Conservation (phyloP, 2,329 filamentous ascomycete species). For the Leptographium galeiforme region DNA sequence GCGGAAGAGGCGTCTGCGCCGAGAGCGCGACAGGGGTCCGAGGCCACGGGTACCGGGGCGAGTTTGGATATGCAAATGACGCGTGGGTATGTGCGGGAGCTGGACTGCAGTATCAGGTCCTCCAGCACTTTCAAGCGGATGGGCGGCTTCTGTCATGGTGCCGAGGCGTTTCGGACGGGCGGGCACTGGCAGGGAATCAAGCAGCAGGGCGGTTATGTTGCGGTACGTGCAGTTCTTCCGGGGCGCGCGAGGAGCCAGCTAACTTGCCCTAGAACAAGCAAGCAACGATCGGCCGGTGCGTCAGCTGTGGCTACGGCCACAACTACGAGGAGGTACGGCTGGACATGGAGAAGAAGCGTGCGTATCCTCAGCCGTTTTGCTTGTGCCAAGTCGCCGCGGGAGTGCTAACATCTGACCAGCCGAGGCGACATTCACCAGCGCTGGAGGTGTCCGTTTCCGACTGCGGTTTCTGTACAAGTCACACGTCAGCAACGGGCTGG, state of each 20-base stretch:
- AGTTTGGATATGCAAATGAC: constrained; percentile 3
- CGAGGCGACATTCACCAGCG: constrained; percentile 19
- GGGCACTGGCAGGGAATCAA: constrained; percentile 24
- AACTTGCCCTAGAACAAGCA: constrained; percentile 12
- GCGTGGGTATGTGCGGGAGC: constrained; percentile 10
- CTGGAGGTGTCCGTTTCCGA: constrained; percentile 23
- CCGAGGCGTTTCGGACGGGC: constrained; percentile 21
- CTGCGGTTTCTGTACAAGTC: constrained; percentile 29
- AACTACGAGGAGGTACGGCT: constrained; percentile 18
- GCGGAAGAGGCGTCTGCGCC: constrained; percentile 4
- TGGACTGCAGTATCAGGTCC: constrained; percentile 20
- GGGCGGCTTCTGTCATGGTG: constrained; percentile 25
- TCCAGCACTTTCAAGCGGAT: constrained; percentile 22
- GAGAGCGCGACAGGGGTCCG: neutral
- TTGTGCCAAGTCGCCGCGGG: neutral
- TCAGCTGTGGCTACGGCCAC: constrained; percentile 16
- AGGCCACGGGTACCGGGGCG: neutral
- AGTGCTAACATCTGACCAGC: constrained; percentile 12
- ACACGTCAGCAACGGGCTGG: constrained; percentile 20
- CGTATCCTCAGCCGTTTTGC: neutral
- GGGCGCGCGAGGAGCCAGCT: neutral
- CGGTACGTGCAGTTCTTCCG: constrained; percentile 1
- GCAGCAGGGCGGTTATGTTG: constrained; percentile 15
- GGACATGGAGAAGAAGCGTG: constrained; percentile 18
- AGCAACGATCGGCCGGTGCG: constrained; percentile 14